These are phyloP conservation scores for Gossypium arboreum DNA, from an alignment of 345 rosid species.

Conservation along the genomic window DNA sequence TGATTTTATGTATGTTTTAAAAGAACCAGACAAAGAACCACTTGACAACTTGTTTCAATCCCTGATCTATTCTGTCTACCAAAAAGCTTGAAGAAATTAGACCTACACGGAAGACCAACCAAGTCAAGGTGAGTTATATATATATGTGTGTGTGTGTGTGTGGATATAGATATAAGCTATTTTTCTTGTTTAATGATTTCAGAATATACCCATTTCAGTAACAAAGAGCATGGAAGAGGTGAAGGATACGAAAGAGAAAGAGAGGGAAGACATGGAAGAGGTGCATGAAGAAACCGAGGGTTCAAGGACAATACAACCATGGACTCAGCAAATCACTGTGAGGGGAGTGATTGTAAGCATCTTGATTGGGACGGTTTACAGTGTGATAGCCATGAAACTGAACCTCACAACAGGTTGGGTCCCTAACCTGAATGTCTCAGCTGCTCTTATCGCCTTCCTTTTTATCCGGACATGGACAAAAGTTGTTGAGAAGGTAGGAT, in stretches of 20 bases:
- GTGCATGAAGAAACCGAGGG: conserved; percentile 4
- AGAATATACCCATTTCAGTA: neutral
- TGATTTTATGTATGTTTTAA: neutral
- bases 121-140: neutral
- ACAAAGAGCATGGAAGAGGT: conserved; percentile 28
- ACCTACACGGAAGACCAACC: neutral
- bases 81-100: neutral
- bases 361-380: neutral
- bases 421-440: conserved; percentile 2
- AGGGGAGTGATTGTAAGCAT: conserved; percentile 4
- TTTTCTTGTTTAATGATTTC: neutral
- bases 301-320: conserved; percentile 39
- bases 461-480: conserved; percentile 77
- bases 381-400: conserved; percentile 10
- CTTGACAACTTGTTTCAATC: conserved; percentile 13
- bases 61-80: neutral
- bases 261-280: conserved; percentile 21
- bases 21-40: conserved; percentile 13
- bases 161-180: neutral
- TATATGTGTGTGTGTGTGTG: neutral
- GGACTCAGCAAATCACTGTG: conserved; percentile 37
- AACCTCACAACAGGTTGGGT: conserved; percentile 3
- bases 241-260: conserved; percentile 32
- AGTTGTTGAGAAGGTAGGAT: conserved; percentile 64
- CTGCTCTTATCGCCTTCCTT: neutral